phyloP scores from a whole-genome alignment of 768 basidiomycete species.

The Auriscalpium orientale region DNA sequence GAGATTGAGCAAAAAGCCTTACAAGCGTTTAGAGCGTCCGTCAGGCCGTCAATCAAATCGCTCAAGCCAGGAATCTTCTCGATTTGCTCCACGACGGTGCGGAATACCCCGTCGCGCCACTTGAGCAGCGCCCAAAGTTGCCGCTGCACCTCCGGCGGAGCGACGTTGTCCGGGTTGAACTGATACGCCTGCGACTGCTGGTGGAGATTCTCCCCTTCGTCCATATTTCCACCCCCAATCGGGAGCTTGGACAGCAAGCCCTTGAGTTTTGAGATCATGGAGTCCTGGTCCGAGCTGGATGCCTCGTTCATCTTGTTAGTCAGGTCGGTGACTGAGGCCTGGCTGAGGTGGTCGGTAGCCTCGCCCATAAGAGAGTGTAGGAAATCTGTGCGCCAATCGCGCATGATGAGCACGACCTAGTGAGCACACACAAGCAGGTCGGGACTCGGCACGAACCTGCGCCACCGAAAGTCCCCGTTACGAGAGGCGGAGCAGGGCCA shows the following conservation, averaged over 20 bases:
- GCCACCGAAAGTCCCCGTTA: conserved; percentile 63
- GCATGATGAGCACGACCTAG: too few species aligned
- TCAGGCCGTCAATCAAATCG: conserved; percentile 50
- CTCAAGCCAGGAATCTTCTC: conserved; percentile 59
- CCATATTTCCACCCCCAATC: conserved; percentile 41
- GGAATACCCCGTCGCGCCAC: conserved; percentile 57
- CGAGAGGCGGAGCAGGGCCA: conserved; percentile 51
- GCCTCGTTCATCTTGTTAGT: conserved; percentile 39
- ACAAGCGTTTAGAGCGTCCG: conserved; percentile 64
- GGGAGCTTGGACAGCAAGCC: conserved; percentile 41
- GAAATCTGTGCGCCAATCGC: too few species aligned
- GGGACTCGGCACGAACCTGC: too few species aligned
- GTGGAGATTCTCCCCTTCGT: conserved; percentile 49
- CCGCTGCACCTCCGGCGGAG: conserved; percentile 56
- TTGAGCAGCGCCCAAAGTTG: conserved; percentile 48
- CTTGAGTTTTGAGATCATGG: conserved; percentile 31
- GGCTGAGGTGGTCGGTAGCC: conserved; percentile 54
- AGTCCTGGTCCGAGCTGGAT: conserved; percentile 25
- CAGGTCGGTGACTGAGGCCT: conserved; percentile 54
- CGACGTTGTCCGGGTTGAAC: conserved; percentile 54
- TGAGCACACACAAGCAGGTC: too few species aligned
- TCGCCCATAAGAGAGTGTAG: conserved; percentile 58
- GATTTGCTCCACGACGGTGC: conserved; percentile 45
- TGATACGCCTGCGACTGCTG: conserved; percentile 49
- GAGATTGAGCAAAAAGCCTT: conserved; percentile 17